These are phyloP conservation scores for Cucumis melo DNA, from an alignment of 306 rosid genomes.

Conservation along the genomic window DNA sequence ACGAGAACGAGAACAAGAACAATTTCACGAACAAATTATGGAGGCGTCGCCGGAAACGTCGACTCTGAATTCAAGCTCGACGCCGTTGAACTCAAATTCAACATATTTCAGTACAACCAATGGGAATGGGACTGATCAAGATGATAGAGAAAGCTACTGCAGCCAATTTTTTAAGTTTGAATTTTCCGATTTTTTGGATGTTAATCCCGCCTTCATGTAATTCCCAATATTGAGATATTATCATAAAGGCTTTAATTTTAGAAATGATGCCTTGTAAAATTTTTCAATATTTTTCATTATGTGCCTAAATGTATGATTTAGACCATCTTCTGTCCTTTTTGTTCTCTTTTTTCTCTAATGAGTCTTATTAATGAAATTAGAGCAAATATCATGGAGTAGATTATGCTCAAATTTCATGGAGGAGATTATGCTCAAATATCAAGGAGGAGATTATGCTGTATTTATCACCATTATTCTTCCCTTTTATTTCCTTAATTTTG, in stretches of 20 bases:
- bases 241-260: not conserved
- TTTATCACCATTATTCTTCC: no score
- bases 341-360: not conserved
- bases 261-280: not conserved
- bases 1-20: not conserved
- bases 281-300: not conserved
- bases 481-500: no score
- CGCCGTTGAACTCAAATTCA: not conserved
- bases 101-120: not conserved
- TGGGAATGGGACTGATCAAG: not conserved
- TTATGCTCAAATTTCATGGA: no score
- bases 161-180: not conserved
- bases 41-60: not conserved
- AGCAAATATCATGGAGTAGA: no score
- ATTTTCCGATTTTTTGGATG: not conserved
- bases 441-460: no score
- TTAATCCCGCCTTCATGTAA: not conserved
- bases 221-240: not conserved
- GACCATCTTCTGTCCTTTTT: not conserved
- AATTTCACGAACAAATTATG: not conserved
- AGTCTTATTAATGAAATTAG: no score
- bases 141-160: slow-evolving; percentile 5
- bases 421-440: no score
- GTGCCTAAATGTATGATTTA: not conserved
- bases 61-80: not conserved